A percentile compares a stretch with the other conserved stretches of the same genome.
Conservation (phyloP, 1,284 basidiomycete species). For the Ustilago esculenta region DNA sequence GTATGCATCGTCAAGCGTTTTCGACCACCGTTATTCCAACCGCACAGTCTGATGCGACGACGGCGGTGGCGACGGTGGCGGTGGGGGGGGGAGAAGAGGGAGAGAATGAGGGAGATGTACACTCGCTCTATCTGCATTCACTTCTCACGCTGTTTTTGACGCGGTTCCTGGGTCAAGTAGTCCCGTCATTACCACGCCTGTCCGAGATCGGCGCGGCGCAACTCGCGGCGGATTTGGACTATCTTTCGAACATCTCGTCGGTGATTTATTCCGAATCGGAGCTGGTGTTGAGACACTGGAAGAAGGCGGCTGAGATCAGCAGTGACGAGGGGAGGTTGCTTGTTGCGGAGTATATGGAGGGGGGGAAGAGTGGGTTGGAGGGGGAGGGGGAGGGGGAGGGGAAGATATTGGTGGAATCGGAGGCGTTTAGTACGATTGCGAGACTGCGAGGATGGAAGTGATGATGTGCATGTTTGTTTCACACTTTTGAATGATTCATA, state of each 20-base stretch:
- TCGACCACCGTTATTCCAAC: slow-evolving; percentile 55
- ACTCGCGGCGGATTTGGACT: slow-evolving; percentile 85
- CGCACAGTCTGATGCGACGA: too few relatives aligned
- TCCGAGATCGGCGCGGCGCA: slow-evolving; percentile 79
- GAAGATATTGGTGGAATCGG: slow-evolving; percentile 8
- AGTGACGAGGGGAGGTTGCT: slow-evolving; percentile 10
- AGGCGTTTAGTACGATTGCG: slow-evolving; percentile 25
- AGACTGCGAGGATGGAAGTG: slow-evolving; percentile 36
- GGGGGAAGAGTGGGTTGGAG: slow-evolving; percentile 2
- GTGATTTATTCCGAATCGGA: slow-evolving; percentile 71
- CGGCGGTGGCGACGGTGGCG: too few relatives aligned
- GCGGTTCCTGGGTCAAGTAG: slow-evolving; percentile 50
- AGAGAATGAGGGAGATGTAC: slow-evolving; percentile 66
- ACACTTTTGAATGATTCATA: too few relatives aligned
- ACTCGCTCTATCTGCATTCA: slow-evolving; percentile 80
- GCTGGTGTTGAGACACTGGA: slow-evolving; percentile 22
- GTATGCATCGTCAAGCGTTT: slow-evolving; percentile 35
- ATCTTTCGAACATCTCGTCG: slow-evolving; percentile 88
- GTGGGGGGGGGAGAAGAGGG: slow-evolving; percentile 54
- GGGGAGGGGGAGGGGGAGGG: slow-evolving; percentile 11
- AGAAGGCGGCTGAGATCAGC: slow-evolving; percentile 19
- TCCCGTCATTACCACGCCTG: slow-evolving; percentile 72
- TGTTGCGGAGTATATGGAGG: not conserved
- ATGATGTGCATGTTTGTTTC: too few relatives aligned
- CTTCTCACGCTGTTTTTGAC: slow-evolving; percentile 77